Base-by-base conservation (phyloP, 495 filamentous ascomycete genomes). In the Tuber melanosporum region DNA sequence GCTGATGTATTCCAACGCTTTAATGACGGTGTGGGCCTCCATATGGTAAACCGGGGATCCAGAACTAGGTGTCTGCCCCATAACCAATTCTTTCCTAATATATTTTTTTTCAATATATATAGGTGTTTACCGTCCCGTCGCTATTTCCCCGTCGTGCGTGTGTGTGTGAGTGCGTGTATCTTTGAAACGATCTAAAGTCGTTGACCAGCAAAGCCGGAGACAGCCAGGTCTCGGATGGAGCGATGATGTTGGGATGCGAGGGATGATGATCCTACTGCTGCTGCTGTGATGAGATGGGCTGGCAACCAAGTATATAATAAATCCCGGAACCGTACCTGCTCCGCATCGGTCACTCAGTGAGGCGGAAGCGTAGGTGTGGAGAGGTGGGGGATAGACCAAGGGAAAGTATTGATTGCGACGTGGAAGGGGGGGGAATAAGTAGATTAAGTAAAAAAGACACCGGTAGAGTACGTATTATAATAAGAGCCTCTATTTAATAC, bases 1-100 rank as follows among this genome's bases (percentile, higher is more conserved):
- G 42, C 79, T 80, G 71, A 83, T 77, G 66, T 83, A 83, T 52
- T 83, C 82, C 22, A 83, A 74, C 6, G 82, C 82, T 41, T 72
- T 69, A 19, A 74, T 20, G 44, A 83, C 75, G 3, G 73, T 80
- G 42, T 69, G 71, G 43, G 78, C 78, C n/a, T 71, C 52, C 77
- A 80, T 80, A 2, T 71, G 73, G 7, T 73, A 42, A 70, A 69
- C 79, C n/a, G 78, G 42, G 39, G 44, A 72, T 39, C 70, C 70
- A 41, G 70, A 43, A 41, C 57, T 73, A 36, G 77, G 42, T 32
- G 52, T 73, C 72, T 72, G 71, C 36, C 66, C 70, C 79, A 76
- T 81, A 46, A 69, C 57, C 57, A 66, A 66, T n/a, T n/a, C 26
- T 66, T 66, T 66, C 57, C 57, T 15, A 15, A 32, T 66, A 66